Conservation (phyloP, 768 basidiomycete genomes). For the Mycena amicta region DNA sequence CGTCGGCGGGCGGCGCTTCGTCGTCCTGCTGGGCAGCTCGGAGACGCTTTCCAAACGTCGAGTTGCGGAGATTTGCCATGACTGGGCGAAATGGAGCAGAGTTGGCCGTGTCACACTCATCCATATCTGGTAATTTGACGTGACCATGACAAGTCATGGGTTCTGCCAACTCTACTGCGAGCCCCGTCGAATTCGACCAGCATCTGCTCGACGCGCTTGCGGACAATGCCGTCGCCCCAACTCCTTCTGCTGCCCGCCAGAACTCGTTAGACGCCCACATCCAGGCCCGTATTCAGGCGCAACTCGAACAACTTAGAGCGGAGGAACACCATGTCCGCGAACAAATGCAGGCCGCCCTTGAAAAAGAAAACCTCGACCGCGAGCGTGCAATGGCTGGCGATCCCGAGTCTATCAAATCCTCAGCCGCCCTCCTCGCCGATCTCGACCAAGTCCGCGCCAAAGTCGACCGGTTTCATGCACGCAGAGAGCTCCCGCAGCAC, state of each 20-base stretch:
- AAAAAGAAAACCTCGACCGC: constrained; percentile 85
- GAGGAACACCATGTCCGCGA: constrained; percentile 71
- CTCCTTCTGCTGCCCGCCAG: constrained; percentile 69
- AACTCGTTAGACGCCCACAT: constrained; percentile 73
- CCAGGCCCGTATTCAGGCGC: constrained; percentile 68
- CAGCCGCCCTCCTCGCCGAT: constrained; percentile 68
- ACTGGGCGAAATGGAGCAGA: no score
- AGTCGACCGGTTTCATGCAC: constrained; percentile 68
- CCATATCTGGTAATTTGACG: no score
- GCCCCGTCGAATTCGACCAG: constrained; percentile 67
- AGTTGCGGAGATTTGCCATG: constrained; percentile 85
- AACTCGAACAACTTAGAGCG: constrained; percentile 63
- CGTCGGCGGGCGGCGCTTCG: constrained; percentile 53
- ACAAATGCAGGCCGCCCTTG: constrained; percentile 77
- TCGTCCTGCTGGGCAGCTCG: constrained; percentile 67
- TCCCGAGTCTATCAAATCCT: constrained; percentile 51
- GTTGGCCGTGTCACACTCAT: no score
- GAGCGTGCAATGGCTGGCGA: constrained; percentile 60
- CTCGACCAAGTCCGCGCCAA: constrained; percentile 73
- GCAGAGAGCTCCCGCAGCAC: constrained; percentile 55
- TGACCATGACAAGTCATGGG: no score
- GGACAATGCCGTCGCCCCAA: constrained; percentile 60
- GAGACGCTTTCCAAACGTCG: constrained; percentile 82
- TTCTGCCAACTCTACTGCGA: constrained; percentile 5
- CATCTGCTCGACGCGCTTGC: constrained; percentile 81